Conservation (phyloP, 108 stramenopile species). For the Cyclotella atomus region DNA sequence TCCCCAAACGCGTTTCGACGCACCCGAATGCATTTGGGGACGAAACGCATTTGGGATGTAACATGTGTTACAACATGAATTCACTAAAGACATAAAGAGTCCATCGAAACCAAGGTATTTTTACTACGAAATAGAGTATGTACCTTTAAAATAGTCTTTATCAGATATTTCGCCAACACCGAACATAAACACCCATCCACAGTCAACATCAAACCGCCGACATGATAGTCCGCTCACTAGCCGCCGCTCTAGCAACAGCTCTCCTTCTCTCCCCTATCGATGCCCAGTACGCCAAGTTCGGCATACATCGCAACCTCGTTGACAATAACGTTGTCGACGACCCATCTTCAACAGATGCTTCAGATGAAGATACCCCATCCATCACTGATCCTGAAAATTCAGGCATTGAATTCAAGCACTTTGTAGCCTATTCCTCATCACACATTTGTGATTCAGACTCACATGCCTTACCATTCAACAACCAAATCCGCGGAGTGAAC, state of each 20-base stretch:
- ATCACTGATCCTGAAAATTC: not conserved
- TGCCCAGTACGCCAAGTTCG: conserved; percentile 2
- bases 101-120: too few relatives aligned
- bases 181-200: too few relatives aligned
- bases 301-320: not conserved
- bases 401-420: conserved; percentile 51
- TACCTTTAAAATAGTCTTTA: too few relatives aligned
- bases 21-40: too few relatives aligned
- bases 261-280: not conserved
- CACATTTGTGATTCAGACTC: conserved; percentile 72
- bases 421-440: conserved; percentile 65
- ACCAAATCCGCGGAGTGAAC: conserved; percentile 88
- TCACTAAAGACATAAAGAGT: too few relatives aligned
- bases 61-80: too few relatives aligned
- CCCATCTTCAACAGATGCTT: not conserved
- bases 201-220: not conserved
- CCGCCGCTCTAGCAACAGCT: not conserved
- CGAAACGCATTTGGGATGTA: too few relatives aligned
- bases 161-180: too few relatives aligned
- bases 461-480: conserved; percentile 84
- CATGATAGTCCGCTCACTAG: not conserved
- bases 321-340: not conserved
- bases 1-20: too few relatives aligned
- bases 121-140: too few relatives aligned
- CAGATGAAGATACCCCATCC: not conserved